Conservation (phyloP, 352 stramenopile genomes). For the Pythium pyrilobum region DNA sequence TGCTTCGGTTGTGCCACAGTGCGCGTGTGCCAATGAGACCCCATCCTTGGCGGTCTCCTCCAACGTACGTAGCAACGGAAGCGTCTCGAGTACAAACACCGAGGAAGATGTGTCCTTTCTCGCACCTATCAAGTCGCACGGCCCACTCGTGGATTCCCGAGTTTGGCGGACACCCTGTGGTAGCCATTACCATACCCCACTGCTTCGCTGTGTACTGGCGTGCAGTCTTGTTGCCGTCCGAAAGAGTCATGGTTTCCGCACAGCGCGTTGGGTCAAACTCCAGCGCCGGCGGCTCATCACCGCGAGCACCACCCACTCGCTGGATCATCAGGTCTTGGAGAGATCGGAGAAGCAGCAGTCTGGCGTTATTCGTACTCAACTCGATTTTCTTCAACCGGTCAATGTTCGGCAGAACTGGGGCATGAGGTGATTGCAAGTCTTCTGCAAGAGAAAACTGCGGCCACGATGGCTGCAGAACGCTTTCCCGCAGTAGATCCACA, state of each 20-base stretch:
- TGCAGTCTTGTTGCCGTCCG: constrained; percentile 74
- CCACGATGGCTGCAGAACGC: constrained; percentile 53
- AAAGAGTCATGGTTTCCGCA: constrained; percentile 87
- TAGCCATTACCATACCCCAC: constrained; percentile 89
- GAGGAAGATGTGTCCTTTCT: constrained; percentile 89
- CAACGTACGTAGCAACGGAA: constrained; percentile 84
- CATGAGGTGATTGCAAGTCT: constrained; percentile 58
- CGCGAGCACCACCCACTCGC: constrained; percentile 60
- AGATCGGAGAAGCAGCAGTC: constrained; percentile 66
- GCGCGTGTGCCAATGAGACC: constrained; percentile 85
- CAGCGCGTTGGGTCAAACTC: constrained; percentile 85
- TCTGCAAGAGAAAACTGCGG: constrained; percentile 48
- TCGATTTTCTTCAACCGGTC: constrained; percentile 30
- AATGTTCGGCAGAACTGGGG: constrained; percentile 60
- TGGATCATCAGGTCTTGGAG: constrained; percentile 85
- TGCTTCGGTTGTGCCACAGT: constrained; percentile 87
- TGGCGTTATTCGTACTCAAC: constrained; percentile 27
- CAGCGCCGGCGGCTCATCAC: constrained; percentile 70
- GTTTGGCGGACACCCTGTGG: constrained; percentile 76
- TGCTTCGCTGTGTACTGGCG: constrained; percentile 90
- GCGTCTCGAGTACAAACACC: constrained; percentile 83
- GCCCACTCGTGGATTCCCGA: constrained; percentile 86
- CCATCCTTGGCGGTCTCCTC: constrained; percentile 85
- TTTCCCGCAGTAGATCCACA: constrained; percentile 62
- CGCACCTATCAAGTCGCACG: constrained; percentile 81